Base-by-base conservation (phyloP, 2,329 filamentous ascomycete genomes). In the Parastagonospora nodorum region DNA sequence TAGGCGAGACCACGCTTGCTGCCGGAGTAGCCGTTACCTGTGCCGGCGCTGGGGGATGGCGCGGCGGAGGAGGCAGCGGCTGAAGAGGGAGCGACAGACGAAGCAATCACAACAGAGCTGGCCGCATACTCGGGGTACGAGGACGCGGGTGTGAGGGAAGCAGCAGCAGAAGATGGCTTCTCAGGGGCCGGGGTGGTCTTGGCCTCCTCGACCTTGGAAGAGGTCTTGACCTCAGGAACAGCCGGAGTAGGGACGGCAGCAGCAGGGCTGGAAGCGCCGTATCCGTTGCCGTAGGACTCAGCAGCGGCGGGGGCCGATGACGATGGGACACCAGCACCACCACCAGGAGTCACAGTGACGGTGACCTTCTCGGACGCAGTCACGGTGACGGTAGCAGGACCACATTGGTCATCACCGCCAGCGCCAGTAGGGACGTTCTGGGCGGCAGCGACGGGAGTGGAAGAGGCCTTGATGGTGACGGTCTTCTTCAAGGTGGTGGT, bases 1-100 rank as follows among this genome's bases (percentile, higher is more conserved):
- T 86, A 90, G 43, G 83, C 83, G 42, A 89, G 73, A 73, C 88
- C 88, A 68, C 86, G 85, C 83, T 88, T 88, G 63, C 71, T 69
- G 45, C 67, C 69, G 24, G 62, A 68, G 64, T 67, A 66, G 30
- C 63, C 57, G 35, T 63, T 63, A 15, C 62, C 55, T 37, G 53
- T 40, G n/a, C 55, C 56, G 38, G 64, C 50, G 15, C 51, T 48
- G 19, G 57, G 47, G 28, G 66, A 48, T 19, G 66, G 46, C 10
- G 58, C 42, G 27, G 63, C 58, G 15, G 63, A 51, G 11, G 49
- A 54, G 32, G 57, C 42, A 29, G 53, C 46, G n/a, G n/a, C n/a
- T n/a, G n/a, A n/a, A n/a, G n/a, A n/a, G 32, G 53, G 48, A 11
- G 48, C 45, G 19, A 48, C 43, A 8, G 48, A 32, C 8, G 53